Conservation (phyloP, 805 yeast species). For the Candida chauliodis region DNA sequence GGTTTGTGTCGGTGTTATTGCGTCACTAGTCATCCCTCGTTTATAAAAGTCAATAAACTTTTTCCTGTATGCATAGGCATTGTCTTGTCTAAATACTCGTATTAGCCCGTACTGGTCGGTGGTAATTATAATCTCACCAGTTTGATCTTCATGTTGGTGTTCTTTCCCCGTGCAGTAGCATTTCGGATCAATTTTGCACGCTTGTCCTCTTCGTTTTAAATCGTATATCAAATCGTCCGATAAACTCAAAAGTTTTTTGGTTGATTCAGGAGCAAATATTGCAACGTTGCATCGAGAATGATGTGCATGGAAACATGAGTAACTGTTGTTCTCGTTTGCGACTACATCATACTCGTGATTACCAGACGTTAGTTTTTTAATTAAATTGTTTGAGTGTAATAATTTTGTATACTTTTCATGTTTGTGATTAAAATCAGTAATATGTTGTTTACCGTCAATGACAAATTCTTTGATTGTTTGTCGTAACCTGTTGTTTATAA, state of each 20-base stretch:
- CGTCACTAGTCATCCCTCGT: slow-evolving; percentile 7
- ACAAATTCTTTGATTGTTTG: slow-evolving; percentile 32
- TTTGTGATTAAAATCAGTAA: slow-evolving; percentile 27
- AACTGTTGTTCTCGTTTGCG: slow-evolving; percentile 54
- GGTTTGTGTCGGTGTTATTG: slow-evolving; percentile 1
- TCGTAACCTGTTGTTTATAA: slow-evolving; percentile 37
- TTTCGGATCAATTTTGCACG: slow-evolving; percentile 9
- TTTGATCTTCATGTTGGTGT: slow-evolving; percentile 2
- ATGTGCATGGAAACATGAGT: slow-evolving; percentile 75
- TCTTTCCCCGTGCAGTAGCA: slow-evolving; percentile 7
- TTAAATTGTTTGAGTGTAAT: slow-evolving; percentile 24
- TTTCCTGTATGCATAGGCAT: slow-evolving; percentile 46
- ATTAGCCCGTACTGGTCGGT: slow-evolving; percentile 73
- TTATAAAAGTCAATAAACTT: slow-evolving; percentile 15
- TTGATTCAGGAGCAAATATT: slow-evolving; percentile 68
- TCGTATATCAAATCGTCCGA: slow-evolving; percentile 83
- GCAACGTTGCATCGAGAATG: slow-evolving; percentile 72
- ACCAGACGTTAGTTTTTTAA: slow-evolving; percentile 26
- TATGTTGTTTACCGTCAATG: slow-evolving; percentile 30
- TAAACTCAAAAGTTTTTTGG: slow-evolving; percentile 59
- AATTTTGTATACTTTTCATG: slow-evolving; percentile 26
- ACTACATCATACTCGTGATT: slow-evolving; percentile 15
- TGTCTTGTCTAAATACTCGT: slow-evolving; percentile 77
- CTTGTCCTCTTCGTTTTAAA: slow-evolving; percentile 30
- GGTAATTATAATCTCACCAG: slow-evolving; percentile 61